Base-by-base conservation (phyloP, 371 early-diverging fungal genomes). In the Mortierella sp. region DNA sequence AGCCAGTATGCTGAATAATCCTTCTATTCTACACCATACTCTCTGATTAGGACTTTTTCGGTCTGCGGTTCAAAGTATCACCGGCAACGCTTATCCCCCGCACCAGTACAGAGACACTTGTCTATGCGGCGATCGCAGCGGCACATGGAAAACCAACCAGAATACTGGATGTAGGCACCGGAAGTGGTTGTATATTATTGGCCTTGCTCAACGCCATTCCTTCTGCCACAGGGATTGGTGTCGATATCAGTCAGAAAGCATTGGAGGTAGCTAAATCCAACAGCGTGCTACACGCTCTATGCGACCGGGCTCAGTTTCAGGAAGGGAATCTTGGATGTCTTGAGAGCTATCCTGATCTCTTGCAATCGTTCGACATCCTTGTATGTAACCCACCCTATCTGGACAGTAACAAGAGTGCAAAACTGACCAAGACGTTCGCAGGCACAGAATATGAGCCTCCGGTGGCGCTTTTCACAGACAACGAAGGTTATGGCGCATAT, bases 331-430 rank as follows among this genome's bases (percentile, higher is more conserved):
- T 91, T 79, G 67, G 81, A 5, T n/a, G 54, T 22, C 34, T 88
- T 43, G 49, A 74, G 25, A 52, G 59, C 9, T 44, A 54, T 48
- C 17, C 21, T 46, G 34, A 44, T 21, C 17, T 57, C 45, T 31
- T 48, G 4, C 72, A 80, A 2, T 72, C 83, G 0, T 90, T 84
- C 57, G 88, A 91, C 68, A 40, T 92, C n/a, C 67, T 91, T 5
- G 85, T 90, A 0, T 93, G 92, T 66, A 92, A 93, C 51, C 92
- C 92, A 12, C 93, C 93, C 0, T 93, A 93, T 62, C 79, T 91
- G 14, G 83, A 87, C 29, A 60, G 70, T 2, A 55, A 58, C 13
- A 82, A 77, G 22, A 67, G 68, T 6, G 51, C 54, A 47, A 76
- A 76, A 48, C 71, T 78, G 56, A 72, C 73, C 8, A 68, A 64